Evolutionary conservation across 306 rosid species (phyloP), one percentile per base, ranked within the genome.

Genomic region (Mimosa bimucronata): DNA sequence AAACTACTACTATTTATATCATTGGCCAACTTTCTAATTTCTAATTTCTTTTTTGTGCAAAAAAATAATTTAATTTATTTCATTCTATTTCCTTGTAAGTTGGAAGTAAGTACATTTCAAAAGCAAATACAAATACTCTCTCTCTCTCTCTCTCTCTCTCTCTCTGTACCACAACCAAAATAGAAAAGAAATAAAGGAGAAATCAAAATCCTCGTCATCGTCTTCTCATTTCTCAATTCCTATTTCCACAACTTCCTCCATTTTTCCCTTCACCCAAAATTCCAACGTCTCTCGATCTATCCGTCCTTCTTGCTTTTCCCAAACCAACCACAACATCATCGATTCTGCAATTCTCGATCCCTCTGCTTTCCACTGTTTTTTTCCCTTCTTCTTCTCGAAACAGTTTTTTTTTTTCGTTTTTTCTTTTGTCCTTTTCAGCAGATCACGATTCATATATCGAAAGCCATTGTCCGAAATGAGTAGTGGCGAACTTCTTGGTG

Each of bases 401-500:
- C 77, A 25, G 19, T 48, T n/a, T 70, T 50, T 55, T 37, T 2
- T 19, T 52, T 7, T 19, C 2, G 2, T 0, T 53, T 7, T n/a
- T 50, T 8, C 5, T 19, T 19, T 53, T 53, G 25, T 38, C 31
- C 29, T 0, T 13, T 66, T 25, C 9, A 18, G 66, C 66, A 62
- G 84, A 71, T 62, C 78, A 64, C 66, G 34, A 57, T 75, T 13
- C 52, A 6, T 25, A 31, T 77, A 38, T 28, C 28, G 3, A 38
- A 16, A 42, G 37, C 46, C 79, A 48, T 78, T 79, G 61, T 82
- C 76, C 85, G 74, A 65, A 48, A 94, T 94, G 97, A 90, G 91
- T 87, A 90, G 91, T 8, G 96, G 94, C 18, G 98, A 94, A 29
- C 97, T 94, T 66, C 96, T 94, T 85, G 80, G 86, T 88, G 90